These are phyloP conservation scores for Epipyxis sp. DNA, from an alignment of 108 stramenopile genomes.

Conservation along the genomic window DNA sequence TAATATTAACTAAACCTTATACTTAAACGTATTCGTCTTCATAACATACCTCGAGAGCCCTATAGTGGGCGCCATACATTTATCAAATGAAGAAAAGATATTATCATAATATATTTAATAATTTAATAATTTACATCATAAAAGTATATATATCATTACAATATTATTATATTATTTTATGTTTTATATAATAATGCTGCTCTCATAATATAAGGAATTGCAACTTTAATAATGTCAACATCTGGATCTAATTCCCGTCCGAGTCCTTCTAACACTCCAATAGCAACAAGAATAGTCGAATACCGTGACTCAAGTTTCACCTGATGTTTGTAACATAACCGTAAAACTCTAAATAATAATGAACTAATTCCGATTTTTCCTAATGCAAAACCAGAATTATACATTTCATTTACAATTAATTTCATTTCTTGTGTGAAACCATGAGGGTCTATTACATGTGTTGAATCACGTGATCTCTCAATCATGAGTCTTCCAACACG, in stretches of 20 bases:
- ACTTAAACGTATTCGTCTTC: too few species aligned
- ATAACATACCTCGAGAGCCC: too few species aligned
- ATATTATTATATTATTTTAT: too few species aligned
- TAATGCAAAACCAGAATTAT: slow-evolving; percentile 38
- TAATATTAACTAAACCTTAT: too few species aligned
- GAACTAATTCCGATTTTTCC: slow-evolving; percentile 48
- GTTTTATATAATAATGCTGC: not conserved
- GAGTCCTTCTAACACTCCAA: slow-evolving; percentile 52
- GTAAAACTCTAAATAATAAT: slow-evolving; percentile 32
- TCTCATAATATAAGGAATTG: slow-evolving; percentile 38
- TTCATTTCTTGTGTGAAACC: slow-evolving; percentile 41
- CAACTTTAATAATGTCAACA: slow-evolving; percentile 40
- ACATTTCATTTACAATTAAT: slow-evolving; percentile 39
- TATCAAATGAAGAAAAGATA: too few species aligned
- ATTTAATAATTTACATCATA: too few species aligned
- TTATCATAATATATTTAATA: too few species aligned
- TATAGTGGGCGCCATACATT: too few species aligned
- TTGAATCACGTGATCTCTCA: slow-evolving; percentile 31
- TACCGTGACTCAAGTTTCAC: slow-evolving; percentile 53
- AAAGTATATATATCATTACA: too few species aligned
- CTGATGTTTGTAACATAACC: slow-evolving; percentile 39
- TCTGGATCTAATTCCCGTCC: slow-evolving; percentile 50
- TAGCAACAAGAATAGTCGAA: slow-evolving; percentile 40
- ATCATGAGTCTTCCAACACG: slow-evolving; percentile 50
- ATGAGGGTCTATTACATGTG: slow-evolving; percentile 31